phyloP scores from a whole-genome alignment of 345 rosid species.

The Salix udensis region DNA sequence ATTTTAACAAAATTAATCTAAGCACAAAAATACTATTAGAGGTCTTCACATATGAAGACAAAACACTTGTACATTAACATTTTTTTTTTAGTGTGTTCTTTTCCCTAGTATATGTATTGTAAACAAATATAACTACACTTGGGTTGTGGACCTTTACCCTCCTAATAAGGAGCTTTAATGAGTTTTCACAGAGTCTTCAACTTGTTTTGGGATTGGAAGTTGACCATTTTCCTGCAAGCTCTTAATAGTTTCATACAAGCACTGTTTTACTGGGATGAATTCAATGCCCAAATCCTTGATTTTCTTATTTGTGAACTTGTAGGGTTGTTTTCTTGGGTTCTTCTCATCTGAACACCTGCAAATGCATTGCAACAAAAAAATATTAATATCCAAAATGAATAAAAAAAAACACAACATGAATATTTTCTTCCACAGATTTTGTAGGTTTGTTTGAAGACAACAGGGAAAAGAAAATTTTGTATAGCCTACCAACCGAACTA shows the following conservation, averaged over 20 bases:
- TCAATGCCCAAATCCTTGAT: conserved; percentile 79
- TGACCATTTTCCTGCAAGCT: conserved; percentile 88
- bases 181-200: conserved; percentile 26
- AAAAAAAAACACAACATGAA: too few species aligned
- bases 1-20: background rate
- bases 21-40: background rate
- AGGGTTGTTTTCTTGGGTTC: conserved; percentile 73
- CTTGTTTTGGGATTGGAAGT: conserved; percentile 54
- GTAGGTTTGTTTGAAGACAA: too few species aligned
- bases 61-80: background rate
- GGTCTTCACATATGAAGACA: background rate
- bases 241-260: conserved; percentile 84
- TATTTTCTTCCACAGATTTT: too few species aligned
- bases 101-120: background rate
- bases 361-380: background rate
- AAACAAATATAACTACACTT: background rate
- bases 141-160: too few species aligned
- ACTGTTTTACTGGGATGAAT: conserved; percentile 72
- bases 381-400: too few species aligned
- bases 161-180: background rate
- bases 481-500: too few species aligned
- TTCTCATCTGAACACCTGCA: conserved; percentile 87
- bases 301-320: conserved; percentile 79
- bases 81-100: background rate
- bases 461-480: too few species aligned